Conservation (phyloP, 2,329 filamentous ascomycete genomes). For the Colletotrichum viniferum region DNA sequence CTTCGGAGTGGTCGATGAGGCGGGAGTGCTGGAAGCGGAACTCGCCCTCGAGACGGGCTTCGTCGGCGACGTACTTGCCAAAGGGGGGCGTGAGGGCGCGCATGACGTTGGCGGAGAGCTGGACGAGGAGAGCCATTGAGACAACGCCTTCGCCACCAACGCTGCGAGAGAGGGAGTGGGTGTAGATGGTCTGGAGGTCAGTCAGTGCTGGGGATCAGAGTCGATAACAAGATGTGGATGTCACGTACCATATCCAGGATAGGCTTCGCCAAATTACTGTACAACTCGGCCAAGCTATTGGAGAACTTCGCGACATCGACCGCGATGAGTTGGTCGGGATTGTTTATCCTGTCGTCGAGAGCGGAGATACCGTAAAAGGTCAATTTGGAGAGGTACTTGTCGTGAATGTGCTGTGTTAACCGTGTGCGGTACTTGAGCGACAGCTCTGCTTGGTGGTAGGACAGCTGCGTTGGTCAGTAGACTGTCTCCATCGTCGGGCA, state of each 20-base stretch:
- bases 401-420: conserved; percentile 92
- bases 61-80: conserved; percentile 96
- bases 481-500: neutral
- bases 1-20: conserved; percentile 94
- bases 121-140: conserved; percentile 92
- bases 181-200: conserved; percentile 76
- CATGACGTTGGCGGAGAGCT: conserved; percentile 92
- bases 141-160: conserved; percentile 97
- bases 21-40: conserved; percentile 95
- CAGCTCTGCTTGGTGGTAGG: conserved; percentile 95
- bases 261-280: conserved; percentile 95
- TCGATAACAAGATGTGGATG: neutral
- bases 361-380: conserved; percentile 97
- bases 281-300: conserved; percentile 91
- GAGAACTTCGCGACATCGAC: conserved; percentile 97
- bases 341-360: conserved; percentile 96
- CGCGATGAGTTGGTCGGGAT: conserved; percentile 95
- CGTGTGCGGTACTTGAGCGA: conserved; percentile 91
- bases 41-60: conserved; percentile 91
- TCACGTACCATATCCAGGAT: conserved; percentile 81
- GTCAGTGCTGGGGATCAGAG: neutral
- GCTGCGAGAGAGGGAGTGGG: conserved; percentile 88
- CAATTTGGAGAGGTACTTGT: conserved; percentile 95
- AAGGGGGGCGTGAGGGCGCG: conserved; percentile 93
- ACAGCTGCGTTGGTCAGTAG: conserved; percentile 63